These are phyloP conservation scores for Juglanconis sp. DNA, from an alignment of 2,329 filamentous ascomycete genomes.

Conservation along the genomic window DNA sequence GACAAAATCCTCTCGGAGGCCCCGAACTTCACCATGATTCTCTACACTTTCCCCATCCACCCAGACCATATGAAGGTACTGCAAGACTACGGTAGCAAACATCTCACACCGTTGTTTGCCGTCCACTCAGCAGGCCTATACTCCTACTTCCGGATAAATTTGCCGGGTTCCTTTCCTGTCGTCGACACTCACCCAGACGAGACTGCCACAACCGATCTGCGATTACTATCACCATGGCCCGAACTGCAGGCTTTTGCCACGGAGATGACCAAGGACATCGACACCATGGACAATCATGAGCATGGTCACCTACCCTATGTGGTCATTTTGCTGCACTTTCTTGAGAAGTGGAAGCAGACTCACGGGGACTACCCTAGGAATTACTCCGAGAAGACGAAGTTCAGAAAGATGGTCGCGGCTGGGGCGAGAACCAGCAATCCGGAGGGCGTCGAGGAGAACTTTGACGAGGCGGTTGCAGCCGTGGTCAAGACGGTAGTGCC, in stretches of 20 bases:
- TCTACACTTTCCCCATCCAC: conserved; percentile 51
- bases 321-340: conserved; percentile 75
- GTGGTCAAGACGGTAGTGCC: conserved; percentile 82
- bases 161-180: conserved; percentile 81
- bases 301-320: conserved; percentile 92
- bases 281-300: conserved; percentile 69
- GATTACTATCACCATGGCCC: conserved; percentile 81
- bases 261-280: conserved; percentile 66
- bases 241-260: conserved; percentile 68
- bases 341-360: conserved; percentile 72
- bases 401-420: conserved; percentile 66
- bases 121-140: conserved; percentile 92
- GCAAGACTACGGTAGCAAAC: conserved; percentile 45
- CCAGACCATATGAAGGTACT: conserved; percentile 42
- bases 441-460: conserved; percentile 94
- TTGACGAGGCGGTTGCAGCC: conserved; percentile 83
- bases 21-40: conserved; percentile 48
- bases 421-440: conserved; percentile 68
- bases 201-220: conserved; percentile 78
- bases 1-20: conserved; percentile 36
- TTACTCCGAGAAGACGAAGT: conserved; percentile 84
- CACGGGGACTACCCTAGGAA: conserved; percentile 69
- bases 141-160: conserved; percentile 76
- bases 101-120: conserved; percentile 72
- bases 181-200: conserved; percentile 94